Base-by-base conservation (phyloP, 2,329 filamentous ascomycete genomes). In the Colletotrichum plurivorum region DNA sequence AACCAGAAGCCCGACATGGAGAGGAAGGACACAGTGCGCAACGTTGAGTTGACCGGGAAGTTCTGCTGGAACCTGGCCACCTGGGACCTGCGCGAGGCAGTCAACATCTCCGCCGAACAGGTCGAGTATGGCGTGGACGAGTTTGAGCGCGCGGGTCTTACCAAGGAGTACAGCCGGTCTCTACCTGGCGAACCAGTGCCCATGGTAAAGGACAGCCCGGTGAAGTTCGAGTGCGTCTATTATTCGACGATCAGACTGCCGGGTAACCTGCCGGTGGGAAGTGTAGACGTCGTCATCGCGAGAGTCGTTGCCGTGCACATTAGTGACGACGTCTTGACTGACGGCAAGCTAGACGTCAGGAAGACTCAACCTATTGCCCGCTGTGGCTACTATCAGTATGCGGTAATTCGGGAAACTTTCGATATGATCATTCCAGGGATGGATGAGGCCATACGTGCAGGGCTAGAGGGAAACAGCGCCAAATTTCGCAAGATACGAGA, bases 41-140 rank as follows among this genome's bases (percentile, higher is more conserved):
- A 90, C 75, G 85, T 80, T 71, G 87, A 90, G 75, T 72, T 80
- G 6, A 88, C 87, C 0, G 87, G 87, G 5, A 78, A 83, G 1
- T 90, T 90, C 73, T 84, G 83, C 72, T 90, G 87, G 87, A 89
- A 88, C 73, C 79, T 91, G 6, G 87, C 88, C 0, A 90, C 88
- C 0, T 90, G 81, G 73, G 82, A 82, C 1, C 76, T 90, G 10
- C 84, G 87, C 5, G 81, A 89, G 20, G 83, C 83, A 0, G 87
- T 90, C 48, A 90, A 90, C 72, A 79, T 81, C 20, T 84, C 84
- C 0, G 85, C 87, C 0, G 83, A 89, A 71, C 84, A 84, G 66
- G 76, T 88, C 4, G 76, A 79, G 0, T 79, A 76, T 10, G 84
- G 81, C 0, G 80, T 87, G 6, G 88, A 90, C 73, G 41, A 43